phyloP scores from a whole-genome alignment of 2,329 filamentous ascomycete species.

The Fusarium piperis region DNA sequence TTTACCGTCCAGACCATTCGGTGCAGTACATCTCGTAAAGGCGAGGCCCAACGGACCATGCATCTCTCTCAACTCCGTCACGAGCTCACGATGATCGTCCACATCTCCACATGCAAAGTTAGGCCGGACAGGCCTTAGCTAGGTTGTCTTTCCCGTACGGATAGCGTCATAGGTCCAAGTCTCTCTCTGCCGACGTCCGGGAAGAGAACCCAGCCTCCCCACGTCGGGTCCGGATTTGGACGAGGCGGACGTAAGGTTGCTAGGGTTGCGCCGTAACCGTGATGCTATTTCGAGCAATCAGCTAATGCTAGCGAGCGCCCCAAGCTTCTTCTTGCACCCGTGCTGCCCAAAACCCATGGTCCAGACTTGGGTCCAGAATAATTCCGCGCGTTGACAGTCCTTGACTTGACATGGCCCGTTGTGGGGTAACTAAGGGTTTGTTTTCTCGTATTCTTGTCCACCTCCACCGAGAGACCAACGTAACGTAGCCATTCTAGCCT shows the following conservation, averaged over 20 bases:
- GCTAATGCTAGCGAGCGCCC: neutral
- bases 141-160: constrained; percentile 3
- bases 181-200: neutral
- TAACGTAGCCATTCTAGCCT: constrained; percentile 24
- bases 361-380: constrained; percentile 30
- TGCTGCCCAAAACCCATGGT: neutral
- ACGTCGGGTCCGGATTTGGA: neutral
- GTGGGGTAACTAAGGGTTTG: constrained; percentile 30
- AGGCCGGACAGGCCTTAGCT: neutral
- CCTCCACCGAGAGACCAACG: constrained; percentile 4
- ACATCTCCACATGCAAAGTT: constrained; percentile 29
- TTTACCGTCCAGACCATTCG: neutral
- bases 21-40: constrained; percentile 11
- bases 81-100: constrained; percentile 29
- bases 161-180: constrained; percentile 22
- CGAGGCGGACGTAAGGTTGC: neutral
- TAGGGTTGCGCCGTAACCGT: constrained; percentile 22
- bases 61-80: constrained; percentile 21
- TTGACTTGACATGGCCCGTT: neutral
- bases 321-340: neutral
- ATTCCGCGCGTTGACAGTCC: constrained; percentile 12
- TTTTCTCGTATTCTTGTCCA: constrained; percentile 35
- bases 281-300: constrained; percentile 33
- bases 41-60: constrained; percentile 23
- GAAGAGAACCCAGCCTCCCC: neutral